Conservation (phyloP, 2,329 filamentous ascomycete species). For the Thelonectria rubi region DNA sequence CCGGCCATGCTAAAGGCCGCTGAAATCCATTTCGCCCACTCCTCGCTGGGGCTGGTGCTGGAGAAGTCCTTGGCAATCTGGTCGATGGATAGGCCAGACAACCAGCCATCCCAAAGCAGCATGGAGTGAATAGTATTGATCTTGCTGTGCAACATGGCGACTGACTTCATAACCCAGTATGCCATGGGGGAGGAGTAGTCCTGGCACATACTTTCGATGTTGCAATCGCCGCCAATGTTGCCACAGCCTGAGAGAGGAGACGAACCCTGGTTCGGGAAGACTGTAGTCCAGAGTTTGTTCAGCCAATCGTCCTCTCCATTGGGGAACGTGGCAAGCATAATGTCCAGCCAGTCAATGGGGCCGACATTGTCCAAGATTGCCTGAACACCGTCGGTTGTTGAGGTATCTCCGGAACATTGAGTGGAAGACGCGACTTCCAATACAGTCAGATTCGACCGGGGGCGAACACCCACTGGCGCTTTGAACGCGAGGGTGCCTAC, state of each 20-base stretch:
- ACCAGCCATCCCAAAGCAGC: conserved; percentile 13
- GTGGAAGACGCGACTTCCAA: neutral
- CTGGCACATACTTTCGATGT: conserved; percentile 5
- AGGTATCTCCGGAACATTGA: neutral
- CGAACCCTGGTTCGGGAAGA: conserved; percentile 9
- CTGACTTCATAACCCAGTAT: conserved; percentile 11
- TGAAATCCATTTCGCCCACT: conserved; percentile 10
- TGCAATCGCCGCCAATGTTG: conserved; percentile 10
- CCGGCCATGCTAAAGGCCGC: conserved; percentile 17
- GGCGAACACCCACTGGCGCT: neutral
- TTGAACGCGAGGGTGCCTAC: neutral
- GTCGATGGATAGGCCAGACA: conserved; percentile 11
- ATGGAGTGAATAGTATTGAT: conserved; percentile 10
- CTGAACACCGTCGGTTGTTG: conserved; percentile 10
- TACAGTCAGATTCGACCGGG: neutral
- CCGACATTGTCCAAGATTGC: conserved; percentile 3
- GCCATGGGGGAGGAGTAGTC: conserved; percentile 9
- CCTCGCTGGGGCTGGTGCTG: neutral
- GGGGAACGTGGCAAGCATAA: conserved; percentile 9
- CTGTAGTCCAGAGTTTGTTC: conserved; percentile 12
- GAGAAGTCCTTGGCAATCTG: conserved; percentile 14
- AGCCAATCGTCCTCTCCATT: conserved; percentile 11
- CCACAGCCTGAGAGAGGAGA: conserved; percentile 11
- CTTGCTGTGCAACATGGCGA: conserved; percentile 10
- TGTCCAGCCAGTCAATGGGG: conserved; percentile 4